These are phyloP conservation scores for Datura wrightii DNA, from an alignment of 257 asterid species.

Conservation along the genomic window DNA sequence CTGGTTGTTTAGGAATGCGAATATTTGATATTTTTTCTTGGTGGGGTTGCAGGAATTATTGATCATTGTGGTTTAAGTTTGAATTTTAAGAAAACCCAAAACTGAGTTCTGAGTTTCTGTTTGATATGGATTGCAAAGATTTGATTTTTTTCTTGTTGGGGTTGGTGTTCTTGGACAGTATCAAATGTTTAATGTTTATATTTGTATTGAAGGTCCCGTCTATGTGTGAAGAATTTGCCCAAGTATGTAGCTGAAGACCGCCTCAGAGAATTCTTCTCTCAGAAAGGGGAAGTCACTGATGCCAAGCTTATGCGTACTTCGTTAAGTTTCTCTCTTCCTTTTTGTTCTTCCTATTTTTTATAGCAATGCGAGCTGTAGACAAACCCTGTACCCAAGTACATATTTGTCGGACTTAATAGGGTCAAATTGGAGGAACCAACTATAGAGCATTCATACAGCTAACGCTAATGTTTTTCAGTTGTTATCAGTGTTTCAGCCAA, in stretches of 20 bases:
- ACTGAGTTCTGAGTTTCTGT: neutral
- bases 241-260: conserved; percentile 75
- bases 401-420: neutral
- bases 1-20: neutral
- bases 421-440: neutral
- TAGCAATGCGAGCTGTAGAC: neutral
- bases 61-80: neutral
- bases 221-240: conserved; percentile 88
- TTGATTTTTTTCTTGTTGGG: neutral
- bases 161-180: conserved; percentile 1
- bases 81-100: neutral
- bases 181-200: neutral
- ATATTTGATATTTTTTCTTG: neutral
- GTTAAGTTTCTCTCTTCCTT: conserved; percentile 40
- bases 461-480: neutral
- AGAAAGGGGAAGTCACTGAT: conserved; percentile 93
- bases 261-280: conserved; percentile 83
- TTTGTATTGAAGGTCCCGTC: conserved; percentile 64
- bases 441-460: neutral
- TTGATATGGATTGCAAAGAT: neutral
- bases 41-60: neutral
- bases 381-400: neutral
- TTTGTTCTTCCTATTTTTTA: neutral
- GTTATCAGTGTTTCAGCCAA: neutral
- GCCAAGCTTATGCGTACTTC: conserved; percentile 91